Conservation (phyloP, 2,329 filamentous ascomycete species). For the Scleromitrula shiraiana region DNA sequence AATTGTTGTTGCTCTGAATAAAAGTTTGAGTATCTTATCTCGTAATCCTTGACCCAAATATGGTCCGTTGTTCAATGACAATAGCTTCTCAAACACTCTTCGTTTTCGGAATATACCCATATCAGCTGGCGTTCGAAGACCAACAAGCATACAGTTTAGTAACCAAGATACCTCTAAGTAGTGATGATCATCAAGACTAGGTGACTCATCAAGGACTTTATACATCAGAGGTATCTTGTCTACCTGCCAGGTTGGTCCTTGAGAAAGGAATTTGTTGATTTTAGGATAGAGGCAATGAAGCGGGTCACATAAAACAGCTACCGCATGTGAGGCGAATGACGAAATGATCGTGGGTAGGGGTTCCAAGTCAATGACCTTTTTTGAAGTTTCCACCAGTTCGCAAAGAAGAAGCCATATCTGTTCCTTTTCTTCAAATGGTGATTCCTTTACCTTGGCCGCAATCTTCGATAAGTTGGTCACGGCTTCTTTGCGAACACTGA, state of each 20-base stretch:
- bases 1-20: conserved; percentile 61
- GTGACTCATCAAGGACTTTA: conserved; percentile 54
- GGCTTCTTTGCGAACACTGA: conserved; percentile 72
- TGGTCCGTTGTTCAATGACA: conserved; percentile 61
- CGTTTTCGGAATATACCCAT: conserved; percentile 52
- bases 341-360: conserved; percentile 66
- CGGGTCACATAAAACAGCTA: conserved; percentile 66
- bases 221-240: conserved; percentile 66
- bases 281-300: conserved; percentile 79
- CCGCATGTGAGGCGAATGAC: conserved; percentile 64
- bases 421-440: conserved; percentile 65
- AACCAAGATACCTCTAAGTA: conserved; percentile 70
- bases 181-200: conserved; percentile 64
- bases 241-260: conserved; percentile 66
- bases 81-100: conserved; percentile 66
- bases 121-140: conserved; percentile 51
- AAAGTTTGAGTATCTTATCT: conserved; percentile 50
- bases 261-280: conserved; percentile 75
- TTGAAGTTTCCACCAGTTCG: conserved; percentile 70
- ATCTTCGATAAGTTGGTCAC: conserved; percentile 60
- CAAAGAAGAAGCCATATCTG: conserved; percentile 73
- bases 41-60: conserved; percentile 46
- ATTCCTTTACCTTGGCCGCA: conserved; percentile 54
- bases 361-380: conserved; percentile 41
- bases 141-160: conserved; percentile 60